phyloP scores from a whole-genome alignment of 306 rosid genomes.

The Malus sieversii region DNA sequence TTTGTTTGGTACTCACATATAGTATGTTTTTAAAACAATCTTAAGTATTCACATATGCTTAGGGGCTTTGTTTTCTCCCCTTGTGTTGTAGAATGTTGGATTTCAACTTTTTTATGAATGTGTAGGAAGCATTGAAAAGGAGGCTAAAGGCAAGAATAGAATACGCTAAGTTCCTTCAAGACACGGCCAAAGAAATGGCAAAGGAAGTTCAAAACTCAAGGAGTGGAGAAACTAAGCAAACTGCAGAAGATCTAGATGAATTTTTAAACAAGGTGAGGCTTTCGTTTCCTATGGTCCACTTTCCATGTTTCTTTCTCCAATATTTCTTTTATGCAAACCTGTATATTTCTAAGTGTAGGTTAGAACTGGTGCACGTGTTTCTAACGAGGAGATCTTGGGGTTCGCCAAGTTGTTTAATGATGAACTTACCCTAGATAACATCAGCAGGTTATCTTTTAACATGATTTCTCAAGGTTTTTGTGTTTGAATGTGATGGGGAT shows the following conservation, averaged over 20 bases:
- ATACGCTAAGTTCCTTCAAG: conserved; percentile 92
- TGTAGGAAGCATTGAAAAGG: conserved; percentile 87
- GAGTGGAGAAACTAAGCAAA: conserved; percentile 82
- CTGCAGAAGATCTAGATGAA: conserved; percentile 91
- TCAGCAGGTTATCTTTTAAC: conserved; percentile 61
- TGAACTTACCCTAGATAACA: conserved; percentile 93
- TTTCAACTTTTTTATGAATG: conserved; percentile 10
- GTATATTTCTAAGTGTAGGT: conserved; percentile 41
- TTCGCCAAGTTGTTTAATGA: conserved; percentile 95
- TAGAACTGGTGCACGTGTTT: conserved; percentile 69
- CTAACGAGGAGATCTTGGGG: conserved; percentile 87
- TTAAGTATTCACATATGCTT: background rate
- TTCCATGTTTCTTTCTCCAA: conserved; percentile 3
- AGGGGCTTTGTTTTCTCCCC: background rate
- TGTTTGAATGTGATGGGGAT: background rate
- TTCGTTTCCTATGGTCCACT: conserved; percentile 5
- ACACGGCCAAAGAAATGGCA: conserved; percentile 97
- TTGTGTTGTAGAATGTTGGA: conserved; percentile 12
- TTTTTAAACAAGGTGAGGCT: conserved; percentile 56
- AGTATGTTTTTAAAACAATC: background rate
- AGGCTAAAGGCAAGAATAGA: conserved; percentile 90
- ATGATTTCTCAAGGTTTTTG: background rate
- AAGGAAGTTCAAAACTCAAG: conserved; percentile 86
- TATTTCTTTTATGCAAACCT: background rate
- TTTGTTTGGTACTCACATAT: background rate